These are phyloP conservation scores for Ceratocystis smalleyi DNA, from an alignment of 2,329 filamentous ascomycete species.

Conservation along the genomic window DNA sequence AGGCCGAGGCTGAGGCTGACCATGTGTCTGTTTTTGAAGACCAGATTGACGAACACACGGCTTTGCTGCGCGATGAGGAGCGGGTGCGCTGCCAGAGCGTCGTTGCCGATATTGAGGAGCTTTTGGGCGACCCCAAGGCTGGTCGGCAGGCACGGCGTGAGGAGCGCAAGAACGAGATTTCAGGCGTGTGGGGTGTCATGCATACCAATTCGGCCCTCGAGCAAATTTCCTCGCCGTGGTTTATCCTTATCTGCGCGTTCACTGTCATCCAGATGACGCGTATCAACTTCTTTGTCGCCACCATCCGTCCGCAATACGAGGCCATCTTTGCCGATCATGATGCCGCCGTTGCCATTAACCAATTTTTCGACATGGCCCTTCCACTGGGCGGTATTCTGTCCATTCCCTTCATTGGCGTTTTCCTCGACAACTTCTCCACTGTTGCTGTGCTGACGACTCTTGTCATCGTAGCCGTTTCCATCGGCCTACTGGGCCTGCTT, in stretches of 20 bases:
- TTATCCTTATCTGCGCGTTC: conserved; percentile 66
- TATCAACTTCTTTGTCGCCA: conserved; percentile 89
- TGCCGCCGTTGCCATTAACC: conserved; percentile 55
- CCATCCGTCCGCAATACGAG: conserved; percentile 66
- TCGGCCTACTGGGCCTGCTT: conserved; percentile 62
- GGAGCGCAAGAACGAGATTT: conserved; percentile 52
- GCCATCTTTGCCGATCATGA: conserved; percentile 50
- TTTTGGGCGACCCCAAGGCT: conserved; percentile 50
- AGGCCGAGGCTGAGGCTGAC: conserved; percentile 24
- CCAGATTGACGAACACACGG: conserved; percentile 42
- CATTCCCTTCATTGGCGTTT: conserved; percentile 68
- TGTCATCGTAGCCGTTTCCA: conserved; percentile 54
- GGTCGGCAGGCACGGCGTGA: conserved; percentile 50
- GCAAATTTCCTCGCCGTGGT: conserved; percentile 72
- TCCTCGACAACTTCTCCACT: conserved; percentile 65
- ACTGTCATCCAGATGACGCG: conserved; percentile 62
- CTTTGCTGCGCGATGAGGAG: conserved; percentile 39
- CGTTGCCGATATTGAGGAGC: conserved; percentile 54
- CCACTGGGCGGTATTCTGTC: conserved; percentile 71
- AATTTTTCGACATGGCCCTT: conserved; percentile 65
- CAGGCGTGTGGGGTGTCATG: conserved; percentile 75
- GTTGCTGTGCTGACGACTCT: conserved; percentile 54
- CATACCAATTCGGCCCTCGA: conserved; percentile 54
- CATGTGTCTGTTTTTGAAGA: conserved; percentile 31
- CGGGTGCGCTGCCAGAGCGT: conserved; percentile 46